Evolutionary conservation across 306 rosid species (phyloP).

Genomic region (Trifolium pratense): DNA sequence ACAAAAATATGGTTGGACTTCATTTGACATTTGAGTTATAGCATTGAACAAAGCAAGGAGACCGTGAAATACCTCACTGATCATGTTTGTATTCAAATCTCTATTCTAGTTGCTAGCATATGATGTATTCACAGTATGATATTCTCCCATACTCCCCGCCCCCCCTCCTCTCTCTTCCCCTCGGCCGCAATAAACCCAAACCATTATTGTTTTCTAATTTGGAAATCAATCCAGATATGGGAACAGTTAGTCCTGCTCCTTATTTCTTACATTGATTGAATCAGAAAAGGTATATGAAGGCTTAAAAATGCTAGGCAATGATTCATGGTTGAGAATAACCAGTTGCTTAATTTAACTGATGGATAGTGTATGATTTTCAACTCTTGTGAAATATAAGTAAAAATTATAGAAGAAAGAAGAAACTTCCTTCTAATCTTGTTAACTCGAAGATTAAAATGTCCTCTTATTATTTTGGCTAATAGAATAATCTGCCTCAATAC

Average conservation of each 20-base stretch:
- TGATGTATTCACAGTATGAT: neutral
- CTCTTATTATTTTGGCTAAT: constrained; percentile 1
- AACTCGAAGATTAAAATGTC: neutral
- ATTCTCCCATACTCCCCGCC: no score
- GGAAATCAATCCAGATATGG: constrained; percentile 26
- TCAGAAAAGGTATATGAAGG: neutral
- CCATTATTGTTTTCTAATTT: no score
- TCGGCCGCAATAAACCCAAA: no score
- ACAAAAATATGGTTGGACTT: neutral
- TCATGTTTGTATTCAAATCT: constrained; percentile 16
- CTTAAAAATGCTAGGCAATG: neutral
- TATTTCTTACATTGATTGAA: neutral
- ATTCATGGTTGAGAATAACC: neutral
- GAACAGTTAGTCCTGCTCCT: neutral
- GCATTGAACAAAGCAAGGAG: neutral
- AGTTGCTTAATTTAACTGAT: neutral
- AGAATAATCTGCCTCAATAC: neutral
- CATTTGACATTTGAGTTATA: neutral
- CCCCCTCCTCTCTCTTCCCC: no score
- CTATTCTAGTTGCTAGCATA: neutral
- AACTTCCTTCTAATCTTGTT: neutral
- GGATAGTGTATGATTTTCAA: constrained; percentile 3
- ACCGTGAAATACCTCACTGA: constrained; percentile 7
- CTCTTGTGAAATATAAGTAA: neutral
- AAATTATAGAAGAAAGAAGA: neutral